Percentiles rank a stretch among this genome's conserved stretches.
Conservation (phyloP, 805 yeast genomes). For the Kuraishia piskuri region DNA sequence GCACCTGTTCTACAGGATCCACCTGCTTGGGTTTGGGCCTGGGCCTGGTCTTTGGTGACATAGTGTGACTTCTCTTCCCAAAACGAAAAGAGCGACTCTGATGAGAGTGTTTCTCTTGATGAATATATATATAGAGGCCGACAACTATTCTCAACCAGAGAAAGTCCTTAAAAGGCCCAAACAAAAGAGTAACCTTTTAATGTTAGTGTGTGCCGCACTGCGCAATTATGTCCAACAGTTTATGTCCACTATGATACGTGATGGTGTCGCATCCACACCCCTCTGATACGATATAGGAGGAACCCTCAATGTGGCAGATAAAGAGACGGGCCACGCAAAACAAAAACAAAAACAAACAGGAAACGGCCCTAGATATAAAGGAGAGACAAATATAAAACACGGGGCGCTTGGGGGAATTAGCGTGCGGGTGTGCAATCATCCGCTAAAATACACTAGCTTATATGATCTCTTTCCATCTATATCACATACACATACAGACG, state of each 20-base stretch:
- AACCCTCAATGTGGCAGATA: background rate
- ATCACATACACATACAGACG: background rate
- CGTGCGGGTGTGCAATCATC: background rate
- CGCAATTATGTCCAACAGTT: too few species aligned
- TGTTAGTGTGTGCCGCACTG: too few species aligned
- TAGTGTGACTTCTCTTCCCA: too few species aligned
- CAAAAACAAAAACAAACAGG: background rate
- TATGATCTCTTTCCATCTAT: background rate
- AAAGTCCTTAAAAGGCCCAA: too few species aligned
- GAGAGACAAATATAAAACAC: background rate
- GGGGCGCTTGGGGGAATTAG: background rate
- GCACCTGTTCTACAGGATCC: slow-evolving; percentile 7
- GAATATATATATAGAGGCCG: too few species aligned
- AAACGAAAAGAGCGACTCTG: background rate
- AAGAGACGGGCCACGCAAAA: background rate
- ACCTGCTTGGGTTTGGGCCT: background rate
- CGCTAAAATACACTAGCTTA: background rate
- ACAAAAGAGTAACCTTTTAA: too few species aligned
- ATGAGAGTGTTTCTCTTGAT: background rate
- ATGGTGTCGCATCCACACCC: too few species aligned
- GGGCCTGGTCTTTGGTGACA: background rate
- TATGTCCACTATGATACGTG: too few species aligned
- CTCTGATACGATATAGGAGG: too few species aligned
- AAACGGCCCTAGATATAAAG: background rate
- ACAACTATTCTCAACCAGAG: too few species aligned